These are phyloP conservation scores for Saturnispora sekii DNA, from an alignment of 805 yeast genomes.

Conservation along the genomic window DNA sequence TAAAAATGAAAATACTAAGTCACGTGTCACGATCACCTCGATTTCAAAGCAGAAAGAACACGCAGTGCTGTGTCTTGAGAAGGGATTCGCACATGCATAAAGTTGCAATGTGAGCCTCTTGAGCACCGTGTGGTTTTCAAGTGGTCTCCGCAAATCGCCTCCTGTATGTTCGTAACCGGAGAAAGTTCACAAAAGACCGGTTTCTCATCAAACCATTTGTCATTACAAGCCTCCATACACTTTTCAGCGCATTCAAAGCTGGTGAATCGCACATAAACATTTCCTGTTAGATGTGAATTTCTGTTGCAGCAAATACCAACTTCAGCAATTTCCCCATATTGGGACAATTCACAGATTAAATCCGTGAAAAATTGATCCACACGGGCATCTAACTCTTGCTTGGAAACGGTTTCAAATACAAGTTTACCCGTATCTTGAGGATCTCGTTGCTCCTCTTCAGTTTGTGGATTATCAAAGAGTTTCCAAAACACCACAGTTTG, in stretches of 20 bases:
- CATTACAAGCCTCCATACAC: slow-evolving; percentile 55
- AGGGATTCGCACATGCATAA: slow-evolving; percentile 68
- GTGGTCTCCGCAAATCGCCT: slow-evolving; percentile 68
- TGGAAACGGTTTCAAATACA: slow-evolving; percentile 9
- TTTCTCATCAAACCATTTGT: slow-evolving; percentile 70
- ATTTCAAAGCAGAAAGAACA: not conserved
- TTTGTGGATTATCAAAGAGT: slow-evolving; percentile 49
- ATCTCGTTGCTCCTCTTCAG: slow-evolving; percentile 24
- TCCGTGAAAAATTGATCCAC: slow-evolving; percentile 65
- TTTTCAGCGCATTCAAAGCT: slow-evolving; percentile 46
- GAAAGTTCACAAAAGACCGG: slow-evolving; percentile 76
- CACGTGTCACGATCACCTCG: too few relatives aligned
- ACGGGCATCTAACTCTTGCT: slow-evolving; percentile 32
- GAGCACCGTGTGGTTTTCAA: slow-evolving; percentile 47
- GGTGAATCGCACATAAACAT: slow-evolving; percentile 63
- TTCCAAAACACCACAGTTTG: slow-evolving; percentile 56
- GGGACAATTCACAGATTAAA: slow-evolving; percentile 51
- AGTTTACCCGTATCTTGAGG: not conserved
- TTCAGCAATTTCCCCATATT: slow-evolving; percentile 43
- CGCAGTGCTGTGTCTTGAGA: not conserved
- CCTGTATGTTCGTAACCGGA: slow-evolving; percentile 61
- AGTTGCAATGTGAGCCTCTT: slow-evolving; percentile 81
- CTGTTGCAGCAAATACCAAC: slow-evolving; percentile 75
- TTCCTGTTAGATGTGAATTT: slow-evolving; percentile 76
- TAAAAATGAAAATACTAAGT: not conserved